Evolutionary conservation across 106 monocot genomes (phyloP), one percentile per base, ranked within the genome.

Genomic region (Xerophyta viscosa): DNA sequence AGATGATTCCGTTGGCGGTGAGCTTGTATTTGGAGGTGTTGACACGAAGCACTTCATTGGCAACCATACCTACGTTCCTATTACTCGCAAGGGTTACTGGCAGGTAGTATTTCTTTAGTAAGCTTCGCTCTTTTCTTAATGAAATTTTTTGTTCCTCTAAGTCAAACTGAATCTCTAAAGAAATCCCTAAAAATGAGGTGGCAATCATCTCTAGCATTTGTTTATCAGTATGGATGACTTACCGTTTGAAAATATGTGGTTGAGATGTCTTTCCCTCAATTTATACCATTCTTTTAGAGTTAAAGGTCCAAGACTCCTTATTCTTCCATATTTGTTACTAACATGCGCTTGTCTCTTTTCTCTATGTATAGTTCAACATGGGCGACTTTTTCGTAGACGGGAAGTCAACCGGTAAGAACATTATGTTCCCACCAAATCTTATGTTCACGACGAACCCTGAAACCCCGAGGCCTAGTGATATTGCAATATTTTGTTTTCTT

Each of bases 11-110:
- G 81, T 84, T 24, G 93, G 93, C 48, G 93, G 93, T 66, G 93
- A 94, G 65, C 45, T 94, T 67, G 84, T 94, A 14, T 94, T 94
- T 78, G 93, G 93, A 50, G 93, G 93, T 3, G 52, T 75, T 52
- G 93, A 94, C 28, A 77, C 93, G 20, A 75, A 72, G 41, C 93
- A 94, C 56, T 81, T 75, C 47, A 81, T 75, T 54, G 93, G 88
- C 33, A 26, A 94, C 24, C 93, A 94, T 37, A 81, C 75, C 8
- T 94, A 94, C 55, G 93, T 93, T 1, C 93, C 93, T 41, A 88
- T 94, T 44, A 84, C 93, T 14, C 77, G 62, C 46, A 94, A 94
- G 59, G 93, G 93, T 9, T 94, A 94, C 64, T 94, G 93, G 93
- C 88, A 94, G 93, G 93, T 94, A 48, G 4, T 1, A 17, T 27